phyloP scores from a whole-genome alignment of 2,329 filamentous ascomycete species.

The Colletotrichum spinosum region DNA sequence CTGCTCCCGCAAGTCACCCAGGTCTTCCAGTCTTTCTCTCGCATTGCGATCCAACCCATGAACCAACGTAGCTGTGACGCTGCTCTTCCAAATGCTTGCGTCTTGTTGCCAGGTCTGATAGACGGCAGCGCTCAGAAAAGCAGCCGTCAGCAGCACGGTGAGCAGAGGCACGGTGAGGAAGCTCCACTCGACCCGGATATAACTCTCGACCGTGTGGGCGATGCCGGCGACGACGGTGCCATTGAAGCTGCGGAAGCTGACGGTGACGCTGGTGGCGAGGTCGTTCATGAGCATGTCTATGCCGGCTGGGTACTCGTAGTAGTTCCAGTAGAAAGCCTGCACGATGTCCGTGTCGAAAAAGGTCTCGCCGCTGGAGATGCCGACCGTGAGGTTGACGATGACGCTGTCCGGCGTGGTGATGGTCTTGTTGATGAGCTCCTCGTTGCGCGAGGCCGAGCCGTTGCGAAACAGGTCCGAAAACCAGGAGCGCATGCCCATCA shows the following conservation, averaged over 20 bases:
- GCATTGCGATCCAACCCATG: slow-evolving; percentile 48
- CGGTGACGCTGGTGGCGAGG: slow-evolving; percentile 48
- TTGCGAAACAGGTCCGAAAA: slow-evolving; percentile 45
- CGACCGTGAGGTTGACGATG: slow-evolving; percentile 48
- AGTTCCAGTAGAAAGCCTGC: slow-evolving; percentile 54
- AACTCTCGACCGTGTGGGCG: slow-evolving; percentile 45
- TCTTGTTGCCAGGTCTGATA: slow-evolving; percentile 41
- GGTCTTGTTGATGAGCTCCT: slow-evolving; percentile 42
- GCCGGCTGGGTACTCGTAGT: slow-evolving; percentile 49
- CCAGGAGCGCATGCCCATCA: slow-evolving; percentile 47
- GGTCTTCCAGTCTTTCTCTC: slow-evolving; percentile 40
- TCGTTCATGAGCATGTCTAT: slow-evolving; percentile 50
- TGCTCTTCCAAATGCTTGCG: slow-evolving; percentile 50
- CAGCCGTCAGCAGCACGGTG: slow-evolving; percentile 44
- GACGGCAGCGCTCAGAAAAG: slow-evolving; percentile 45
- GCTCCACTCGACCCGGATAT: slow-evolving; percentile 50
- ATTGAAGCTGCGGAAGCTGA: slow-evolving; percentile 46
- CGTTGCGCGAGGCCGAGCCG: slow-evolving; percentile 44
- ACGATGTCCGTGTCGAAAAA: slow-evolving; percentile 51
- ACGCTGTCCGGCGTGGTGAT: slow-evolving; percentile 41
- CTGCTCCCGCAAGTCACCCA: slow-evolving; percentile 40
- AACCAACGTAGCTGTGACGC: slow-evolving; percentile 48
- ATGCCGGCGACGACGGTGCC: slow-evolving; percentile 44
- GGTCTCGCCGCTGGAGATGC: slow-evolving; percentile 46
- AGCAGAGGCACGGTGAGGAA: slow-evolving; percentile 48